Evolutionary conservation across 345 rosid species (phyloP).

Genomic region (sweet orange (Citrus sinensis)): DNA sequence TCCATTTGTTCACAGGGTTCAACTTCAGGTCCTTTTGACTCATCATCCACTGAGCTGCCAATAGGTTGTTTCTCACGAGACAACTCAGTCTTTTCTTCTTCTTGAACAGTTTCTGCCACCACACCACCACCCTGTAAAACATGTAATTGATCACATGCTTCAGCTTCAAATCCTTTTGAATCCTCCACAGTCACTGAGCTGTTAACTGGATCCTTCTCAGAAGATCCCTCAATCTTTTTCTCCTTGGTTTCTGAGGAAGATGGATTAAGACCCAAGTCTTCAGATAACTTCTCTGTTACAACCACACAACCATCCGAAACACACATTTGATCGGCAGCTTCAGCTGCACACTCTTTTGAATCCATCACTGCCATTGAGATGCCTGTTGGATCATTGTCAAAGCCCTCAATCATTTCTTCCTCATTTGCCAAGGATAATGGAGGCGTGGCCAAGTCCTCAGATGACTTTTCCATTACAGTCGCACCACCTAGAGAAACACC

Average conservation of each 20-base stretch:
- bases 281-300: slow-evolving; percentile 15
- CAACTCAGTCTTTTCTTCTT: not conserved
- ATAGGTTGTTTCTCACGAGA: not conserved
- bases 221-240: slow-evolving; percentile 8
- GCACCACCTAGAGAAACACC: slow-evolving; percentile 13
- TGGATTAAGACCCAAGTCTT: slow-evolving; percentile 6
- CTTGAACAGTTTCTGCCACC: slow-evolving; percentile 18
- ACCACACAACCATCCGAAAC: slow-evolving; percentile 9
- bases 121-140: slow-evolving; percentile 12
- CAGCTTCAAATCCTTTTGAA: slow-evolving; percentile 3
- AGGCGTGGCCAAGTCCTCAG: not conserved
- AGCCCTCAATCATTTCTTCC: not conserved
- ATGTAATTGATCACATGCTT: slow-evolving; percentile 3
- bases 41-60: not conserved
- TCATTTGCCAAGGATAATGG: not conserved
- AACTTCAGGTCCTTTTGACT: not conserved
- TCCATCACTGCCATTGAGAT: not conserved
- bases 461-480: not conserved
- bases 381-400: not conserved
- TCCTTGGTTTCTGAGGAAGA: slow-evolving; percentile 10
- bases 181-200: not conserved
- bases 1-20: not conserved
- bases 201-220: slow-evolving; percentile 5
- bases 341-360: not conserved
- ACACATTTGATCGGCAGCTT: not conserved